Conservation (phyloP, 805 yeast species). For the Wickerhamiella australiensis region DNA sequence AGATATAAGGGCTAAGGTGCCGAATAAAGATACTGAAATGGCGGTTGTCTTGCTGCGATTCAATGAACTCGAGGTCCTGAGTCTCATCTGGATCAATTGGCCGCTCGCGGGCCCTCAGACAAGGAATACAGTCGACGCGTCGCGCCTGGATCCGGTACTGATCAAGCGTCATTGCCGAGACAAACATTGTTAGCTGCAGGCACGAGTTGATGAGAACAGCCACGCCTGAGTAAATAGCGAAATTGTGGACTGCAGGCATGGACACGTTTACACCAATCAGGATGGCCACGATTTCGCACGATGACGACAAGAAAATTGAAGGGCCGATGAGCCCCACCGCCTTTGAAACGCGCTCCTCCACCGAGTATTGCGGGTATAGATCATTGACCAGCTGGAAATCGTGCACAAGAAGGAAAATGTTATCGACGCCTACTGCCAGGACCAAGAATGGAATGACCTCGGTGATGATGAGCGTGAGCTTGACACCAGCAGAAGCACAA, state of each 20-base stretch:
- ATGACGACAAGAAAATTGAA: conserved; percentile 64
- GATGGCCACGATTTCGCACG: conserved; percentile 71
- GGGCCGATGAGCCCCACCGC: conserved; percentile 75
- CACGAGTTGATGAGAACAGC: conserved; percentile 67
- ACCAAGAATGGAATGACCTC: conserved; percentile 92
- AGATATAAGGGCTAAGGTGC: conserved; percentile 48
- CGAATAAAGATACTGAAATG: conserved; percentile 34
- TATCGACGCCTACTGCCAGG: conserved; percentile 92
- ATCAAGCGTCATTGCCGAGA: conserved; percentile 58
- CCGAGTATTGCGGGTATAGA: conserved; percentile 35
- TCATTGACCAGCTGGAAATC: conserved; percentile 51
- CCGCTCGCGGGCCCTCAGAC: conserved; percentile 27
- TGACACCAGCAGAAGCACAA: conserved; percentile 61
- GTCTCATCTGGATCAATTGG: conserved; percentile 11
- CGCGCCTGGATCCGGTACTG: conserved; percentile 48
- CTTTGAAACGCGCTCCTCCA: conserved; percentile 48
- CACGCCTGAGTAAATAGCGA: conserved; percentile 82
- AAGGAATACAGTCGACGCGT: conserved; percentile 52
- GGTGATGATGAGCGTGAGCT: conserved; percentile 83
- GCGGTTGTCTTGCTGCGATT: conserved; percentile 21
- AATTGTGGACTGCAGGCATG: conserved; percentile 94
- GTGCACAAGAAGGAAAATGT: conserved; percentile 74
- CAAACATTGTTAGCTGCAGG: conserved; percentile 71
- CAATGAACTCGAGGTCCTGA: conserved; percentile 14
- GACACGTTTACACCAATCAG: conserved; percentile 64